A percentile compares a stretch with the other conserved stretches of the same genome.
phyloP scores from a whole-genome alignment of 139 green algal genomes.

The Parachlorella kessleri region DNA sequence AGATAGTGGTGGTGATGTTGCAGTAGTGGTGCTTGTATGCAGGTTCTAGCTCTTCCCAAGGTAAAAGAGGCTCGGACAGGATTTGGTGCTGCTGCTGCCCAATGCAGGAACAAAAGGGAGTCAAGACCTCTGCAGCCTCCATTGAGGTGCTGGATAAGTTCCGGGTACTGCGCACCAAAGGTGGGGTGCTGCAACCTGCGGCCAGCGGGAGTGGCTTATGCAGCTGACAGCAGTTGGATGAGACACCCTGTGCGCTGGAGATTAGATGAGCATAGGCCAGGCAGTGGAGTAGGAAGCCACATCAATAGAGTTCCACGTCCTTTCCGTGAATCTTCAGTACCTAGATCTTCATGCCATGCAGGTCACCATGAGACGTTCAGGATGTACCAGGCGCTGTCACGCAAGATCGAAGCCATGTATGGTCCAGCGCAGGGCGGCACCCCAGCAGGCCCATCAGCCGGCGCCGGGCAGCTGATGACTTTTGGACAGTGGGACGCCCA shows the following conservation, averaged over 20 bases:
- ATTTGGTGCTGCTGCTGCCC: too few species aligned
- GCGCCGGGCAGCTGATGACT: conserved; percentile 27
- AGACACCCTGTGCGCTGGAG: not conserved
- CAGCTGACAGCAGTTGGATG: not conserved
- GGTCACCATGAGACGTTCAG: conserved; percentile 36
- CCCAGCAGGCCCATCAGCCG: too few species aligned
- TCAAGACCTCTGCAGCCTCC: conserved; percentile 50
- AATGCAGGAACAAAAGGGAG: conserved; percentile 39
- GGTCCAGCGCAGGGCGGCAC: not conserved
- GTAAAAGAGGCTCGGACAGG: too few species aligned
- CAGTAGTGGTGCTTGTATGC: too few species aligned
- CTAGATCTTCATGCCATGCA: not conserved
- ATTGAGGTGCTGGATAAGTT: conserved; percentile 56
- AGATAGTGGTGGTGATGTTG: too few species aligned
- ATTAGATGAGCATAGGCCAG: not conserved
- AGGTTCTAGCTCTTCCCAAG: too few species aligned
- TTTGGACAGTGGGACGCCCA: conserved; percentile 27
- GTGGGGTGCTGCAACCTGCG: too few species aligned
- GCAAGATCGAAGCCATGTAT: conserved; percentile 22
- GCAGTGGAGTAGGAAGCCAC: not conserved
- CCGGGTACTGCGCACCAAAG: conserved; percentile 50
- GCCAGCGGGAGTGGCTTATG: too few species aligned
- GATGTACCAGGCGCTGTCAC: conserved; percentile 42
- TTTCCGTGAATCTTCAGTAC: not conserved
- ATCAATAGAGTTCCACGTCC: not conserved